phyloP scores from a whole-genome alignment of 768 basidiomycete species.

The Candolleomyces aberdarensis region DNA sequence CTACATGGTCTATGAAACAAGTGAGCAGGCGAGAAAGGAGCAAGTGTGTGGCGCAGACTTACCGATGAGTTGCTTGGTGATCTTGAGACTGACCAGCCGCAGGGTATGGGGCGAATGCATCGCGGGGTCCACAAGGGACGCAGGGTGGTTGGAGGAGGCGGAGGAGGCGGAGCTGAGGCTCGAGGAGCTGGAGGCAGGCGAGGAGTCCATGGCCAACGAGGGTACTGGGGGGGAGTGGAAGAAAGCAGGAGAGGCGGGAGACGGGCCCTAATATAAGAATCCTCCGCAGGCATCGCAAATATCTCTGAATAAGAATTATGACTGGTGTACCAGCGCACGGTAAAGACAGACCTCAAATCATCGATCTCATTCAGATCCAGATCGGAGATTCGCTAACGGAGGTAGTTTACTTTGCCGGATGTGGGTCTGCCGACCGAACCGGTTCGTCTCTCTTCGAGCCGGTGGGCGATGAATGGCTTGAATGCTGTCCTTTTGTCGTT shows the following conservation, averaged over 20 bases:
- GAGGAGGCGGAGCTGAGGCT: constrained; percentile 7
- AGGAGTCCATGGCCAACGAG: constrained; percentile 17
- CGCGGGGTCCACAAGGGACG: constrained; percentile 59
- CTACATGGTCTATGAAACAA: constrained; percentile 54
- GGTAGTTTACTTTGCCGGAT: no score
- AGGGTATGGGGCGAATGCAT: constrained; percentile 64
- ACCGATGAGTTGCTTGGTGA: constrained; percentile 65
- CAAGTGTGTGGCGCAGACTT: constrained; percentile 22
- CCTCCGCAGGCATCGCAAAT: neutral
- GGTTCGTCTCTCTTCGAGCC: no score
- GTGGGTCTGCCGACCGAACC: no score
- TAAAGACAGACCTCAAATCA: no score
- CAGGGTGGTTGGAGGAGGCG: constrained; percentile 33
- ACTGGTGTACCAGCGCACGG: neutral
- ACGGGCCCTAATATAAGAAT: neutral
- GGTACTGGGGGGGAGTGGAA: constrained; percentile 4
- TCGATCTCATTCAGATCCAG: no score
- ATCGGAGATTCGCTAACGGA: no score
- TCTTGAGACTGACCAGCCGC: constrained; percentile 64
- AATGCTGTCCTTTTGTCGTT: no score
- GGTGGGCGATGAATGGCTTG: no score
- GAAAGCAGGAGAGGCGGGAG: neutral
- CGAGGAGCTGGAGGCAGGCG: neutral
- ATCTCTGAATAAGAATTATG: neutral
- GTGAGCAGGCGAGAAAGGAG: constrained; percentile 4